Evolutionary conservation across 179 eudicot species (phyloP).

Genomic region (Camellia oleifera): DNA sequence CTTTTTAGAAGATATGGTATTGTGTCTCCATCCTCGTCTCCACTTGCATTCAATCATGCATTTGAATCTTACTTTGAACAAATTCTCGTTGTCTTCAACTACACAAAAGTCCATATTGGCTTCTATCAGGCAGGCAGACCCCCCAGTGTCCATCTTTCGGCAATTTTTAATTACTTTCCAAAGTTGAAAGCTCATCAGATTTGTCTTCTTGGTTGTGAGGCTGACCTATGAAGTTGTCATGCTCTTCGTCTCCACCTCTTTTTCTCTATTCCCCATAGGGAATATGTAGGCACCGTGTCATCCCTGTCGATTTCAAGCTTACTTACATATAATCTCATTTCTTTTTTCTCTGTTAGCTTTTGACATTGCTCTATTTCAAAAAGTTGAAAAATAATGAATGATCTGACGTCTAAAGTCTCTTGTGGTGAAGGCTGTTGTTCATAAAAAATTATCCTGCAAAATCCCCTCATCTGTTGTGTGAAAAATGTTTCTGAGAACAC

Average conservation of each 20-base stretch:
- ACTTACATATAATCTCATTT: neutral
- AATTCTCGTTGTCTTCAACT: slow-evolving; percentile 25
- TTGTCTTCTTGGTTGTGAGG: slow-evolving; percentile 21
- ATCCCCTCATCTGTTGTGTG: neutral
- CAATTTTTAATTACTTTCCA: slow-evolving; percentile 15
- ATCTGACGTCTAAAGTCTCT: neutral
- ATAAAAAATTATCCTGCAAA: neutral
- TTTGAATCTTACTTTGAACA: slow-evolving; percentile 26
- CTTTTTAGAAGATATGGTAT: slow-evolving; percentile 14
- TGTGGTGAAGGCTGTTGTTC: neutral
- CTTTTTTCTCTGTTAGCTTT: neutral
- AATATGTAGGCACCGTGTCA: neutral
- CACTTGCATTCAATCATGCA: slow-evolving; percentile 28
- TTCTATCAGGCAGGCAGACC: slow-evolving; percentile 28
- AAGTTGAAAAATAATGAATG: neutral
- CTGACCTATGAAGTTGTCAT: slow-evolving; percentile 14
- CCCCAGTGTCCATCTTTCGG: slow-evolving; percentile 20
- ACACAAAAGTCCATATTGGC: slow-evolving; percentile 38
- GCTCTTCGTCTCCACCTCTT: neutral
- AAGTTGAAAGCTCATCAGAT: slow-evolving; percentile 21
- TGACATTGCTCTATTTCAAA: neutral
- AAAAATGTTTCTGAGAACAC: slow-evolving; percentile 17
- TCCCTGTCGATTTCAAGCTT: neutral
- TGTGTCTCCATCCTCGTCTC: slow-evolving; percentile 22
- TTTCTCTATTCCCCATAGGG: neutral